Conservation (phyloP, 164 flowering plant species). For the Aristolochia fimbriata region DNA sequence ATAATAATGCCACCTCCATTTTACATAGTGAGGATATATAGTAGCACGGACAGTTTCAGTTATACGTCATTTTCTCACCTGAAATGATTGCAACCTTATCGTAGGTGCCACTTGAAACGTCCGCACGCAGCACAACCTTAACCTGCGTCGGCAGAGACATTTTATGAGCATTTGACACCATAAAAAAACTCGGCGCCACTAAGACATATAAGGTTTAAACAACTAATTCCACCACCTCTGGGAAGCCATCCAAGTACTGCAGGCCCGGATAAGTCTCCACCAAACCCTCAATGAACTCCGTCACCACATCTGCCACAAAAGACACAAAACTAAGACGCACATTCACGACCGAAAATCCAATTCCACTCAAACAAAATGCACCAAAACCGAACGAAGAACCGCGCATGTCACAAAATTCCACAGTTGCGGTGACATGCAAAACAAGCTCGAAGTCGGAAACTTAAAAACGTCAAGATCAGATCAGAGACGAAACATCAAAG, state of each 20-base stretch:
- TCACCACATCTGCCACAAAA: slow-evolving; percentile 65
- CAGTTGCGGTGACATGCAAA: not conserved
- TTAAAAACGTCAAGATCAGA: too few species aligned
- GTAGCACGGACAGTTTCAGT: not conserved
- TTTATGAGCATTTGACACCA: not conserved
- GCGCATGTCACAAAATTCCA: not conserved
- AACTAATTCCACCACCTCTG: slow-evolving; percentile 39
- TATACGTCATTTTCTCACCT: slow-evolving; percentile 31
- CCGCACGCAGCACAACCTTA: slow-evolving; percentile 91
- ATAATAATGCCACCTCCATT: not conserved
- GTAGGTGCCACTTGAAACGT: slow-evolving; percentile 52
- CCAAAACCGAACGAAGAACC: too few species aligned
- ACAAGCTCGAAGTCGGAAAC: not conserved
- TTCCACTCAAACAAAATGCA: not conserved
- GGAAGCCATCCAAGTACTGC: slow-evolving; percentile 88
- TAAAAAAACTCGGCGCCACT: too few species aligned
- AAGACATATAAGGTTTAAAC: too few species aligned
- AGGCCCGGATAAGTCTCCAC: slow-evolving; percentile 85
- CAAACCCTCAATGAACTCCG: slow-evolving; percentile 88
- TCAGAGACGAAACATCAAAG: not conserved
- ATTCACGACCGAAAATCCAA: not conserved
- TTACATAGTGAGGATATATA: not conserved
- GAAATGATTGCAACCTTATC: slow-evolving; percentile 92
- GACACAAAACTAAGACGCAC: not conserved
- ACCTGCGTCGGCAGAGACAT: slow-evolving; percentile 28